phyloP scores from a whole-genome alignment of 805 yeast genomes.

The Tetrapisispora phaffii region DNA sequence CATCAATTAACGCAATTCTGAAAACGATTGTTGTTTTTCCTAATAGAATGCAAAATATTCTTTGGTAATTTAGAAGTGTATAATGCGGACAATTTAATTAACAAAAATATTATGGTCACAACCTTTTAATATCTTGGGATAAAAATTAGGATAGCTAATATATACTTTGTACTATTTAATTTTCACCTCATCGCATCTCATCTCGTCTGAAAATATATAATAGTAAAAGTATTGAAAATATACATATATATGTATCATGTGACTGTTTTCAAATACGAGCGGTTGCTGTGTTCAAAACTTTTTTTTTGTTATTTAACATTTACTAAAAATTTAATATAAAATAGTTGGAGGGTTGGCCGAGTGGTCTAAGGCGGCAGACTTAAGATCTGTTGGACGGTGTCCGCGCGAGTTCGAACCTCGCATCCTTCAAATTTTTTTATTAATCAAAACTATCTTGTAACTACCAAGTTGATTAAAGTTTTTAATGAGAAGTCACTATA shows the following conservation, averaged over 20 bases:
- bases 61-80: too few species aligned
- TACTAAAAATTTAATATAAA: not conserved
- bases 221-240: not conserved
- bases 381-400: slow-evolving; percentile 36
- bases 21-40: too few species aligned
- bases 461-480: not conserved
- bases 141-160: too few species aligned
- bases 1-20: too few species aligned
- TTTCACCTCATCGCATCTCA: slow-evolving; percentile 1
- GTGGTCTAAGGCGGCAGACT: slow-evolving; percentile 37
- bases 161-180: too few species aligned
- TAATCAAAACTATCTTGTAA: not conserved
- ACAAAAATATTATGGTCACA: too few species aligned
- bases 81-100: too few species aligned
- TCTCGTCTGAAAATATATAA: not conserved
- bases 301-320: too few species aligned
- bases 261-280: not conserved
- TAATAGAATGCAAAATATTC: too few species aligned
- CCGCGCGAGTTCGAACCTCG: slow-evolving; percentile 37
- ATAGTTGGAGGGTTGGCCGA: slow-evolving; percentile 34
- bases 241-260: not conserved
- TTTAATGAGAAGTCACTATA: too few species aligned
- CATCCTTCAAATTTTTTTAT: slow-evolving; percentile 28
- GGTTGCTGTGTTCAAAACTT: not conserved
- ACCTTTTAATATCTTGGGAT: too few species aligned